phyloP scores from a whole-genome alignment of 768 basidiomycete species.

The Tephrocybe rancida region DNA sequence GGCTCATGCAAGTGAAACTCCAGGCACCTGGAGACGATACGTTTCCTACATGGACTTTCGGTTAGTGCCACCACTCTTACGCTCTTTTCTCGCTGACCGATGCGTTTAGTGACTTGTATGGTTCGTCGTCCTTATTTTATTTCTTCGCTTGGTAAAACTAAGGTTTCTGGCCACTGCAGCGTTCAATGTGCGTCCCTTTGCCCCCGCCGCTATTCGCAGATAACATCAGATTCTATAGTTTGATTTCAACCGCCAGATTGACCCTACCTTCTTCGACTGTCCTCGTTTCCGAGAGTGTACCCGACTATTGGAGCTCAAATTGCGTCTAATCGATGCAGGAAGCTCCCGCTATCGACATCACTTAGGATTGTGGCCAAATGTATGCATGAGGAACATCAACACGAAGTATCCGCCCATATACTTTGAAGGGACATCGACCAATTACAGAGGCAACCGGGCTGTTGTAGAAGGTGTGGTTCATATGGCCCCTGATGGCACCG shows the following conservation, averaged over 20 bases:
- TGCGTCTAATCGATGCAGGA: constrained; percentile 43
- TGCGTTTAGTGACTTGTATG: constrained; percentile 41
- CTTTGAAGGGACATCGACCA: constrained; percentile 48
- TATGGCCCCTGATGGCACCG: constrained; percentile 46
- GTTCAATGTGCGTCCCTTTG: constrained; percentile 44
- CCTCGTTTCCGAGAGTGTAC: constrained; percentile 64
- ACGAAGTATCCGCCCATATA: constrained; percentile 44
- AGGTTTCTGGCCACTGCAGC: constrained; percentile 30
- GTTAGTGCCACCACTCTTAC: constrained; percentile 30
- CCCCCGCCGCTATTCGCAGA: neutral
- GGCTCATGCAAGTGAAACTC: neutral
- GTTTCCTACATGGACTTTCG: constrained; percentile 83
- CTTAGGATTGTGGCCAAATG: neutral
- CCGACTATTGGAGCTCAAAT: constrained; percentile 59
- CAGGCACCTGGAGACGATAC: constrained; percentile 71
- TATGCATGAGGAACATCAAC: constrained; percentile 10
- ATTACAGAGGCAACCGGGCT: constrained; percentile 44
- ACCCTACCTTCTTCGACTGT: constrained; percentile 55
- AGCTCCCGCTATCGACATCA: constrained; percentile 28
- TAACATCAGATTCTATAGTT: constrained; percentile 32
- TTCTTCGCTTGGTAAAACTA: neutral
- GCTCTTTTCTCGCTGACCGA: neutral
- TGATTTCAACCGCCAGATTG: constrained; percentile 33
- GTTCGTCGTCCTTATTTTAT: constrained; percentile 27
- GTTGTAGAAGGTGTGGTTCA: constrained; percentile 50